A percentile compares a stretch with the other conserved stretches of the same genome.
Evolutionary conservation across 2,329 filamentous ascomycete genomes (phyloP).

Genomic region (Daldinia sp.): DNA sequence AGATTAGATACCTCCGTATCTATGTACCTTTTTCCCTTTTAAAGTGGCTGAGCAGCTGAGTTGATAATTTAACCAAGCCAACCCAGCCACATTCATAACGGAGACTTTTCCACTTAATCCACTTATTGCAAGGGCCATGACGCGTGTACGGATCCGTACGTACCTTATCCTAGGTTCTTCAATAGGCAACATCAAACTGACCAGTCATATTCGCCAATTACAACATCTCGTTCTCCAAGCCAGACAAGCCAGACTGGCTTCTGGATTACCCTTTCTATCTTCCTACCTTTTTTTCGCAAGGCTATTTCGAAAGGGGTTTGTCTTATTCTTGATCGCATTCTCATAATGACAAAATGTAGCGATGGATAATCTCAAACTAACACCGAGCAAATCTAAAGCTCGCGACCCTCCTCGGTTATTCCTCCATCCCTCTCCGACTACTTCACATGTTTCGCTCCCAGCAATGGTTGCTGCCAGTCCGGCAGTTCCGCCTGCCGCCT

Average conservation of each 20-base stretch:
- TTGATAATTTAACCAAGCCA: background rate
- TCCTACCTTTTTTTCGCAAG: background rate
- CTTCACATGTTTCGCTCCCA: constrained; percentile 71
- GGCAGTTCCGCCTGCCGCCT: constrained; percentile 45
- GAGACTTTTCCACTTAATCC: background rate
- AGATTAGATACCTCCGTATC: background rate
- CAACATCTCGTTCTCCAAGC: background rate
- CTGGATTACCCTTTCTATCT: background rate
- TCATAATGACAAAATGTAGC: constrained; percentile 43
- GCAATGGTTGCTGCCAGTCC: constrained; percentile 52
- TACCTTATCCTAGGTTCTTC: constrained; percentile 1
- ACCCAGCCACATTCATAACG: background rate
- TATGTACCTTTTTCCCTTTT: no score
- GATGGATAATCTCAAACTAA: constrained; percentile 44
- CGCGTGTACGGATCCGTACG: background rate
- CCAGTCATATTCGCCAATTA: constrained; percentile 26
- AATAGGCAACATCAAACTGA: constrained; percentile 12
- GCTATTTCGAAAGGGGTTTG: background rate
- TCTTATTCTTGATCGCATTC: background rate
- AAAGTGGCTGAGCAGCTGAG: background rate
- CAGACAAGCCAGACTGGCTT: background rate
- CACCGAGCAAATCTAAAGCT: constrained; percentile 46
- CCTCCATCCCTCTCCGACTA: constrained; percentile 80
- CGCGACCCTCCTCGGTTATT: constrained; percentile 77
- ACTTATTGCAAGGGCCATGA: constrained; percentile 1